phyloP scores from a whole-genome alignment of 352 stramenopile genomes.

The Phytophthora pluvialis region DNA sequence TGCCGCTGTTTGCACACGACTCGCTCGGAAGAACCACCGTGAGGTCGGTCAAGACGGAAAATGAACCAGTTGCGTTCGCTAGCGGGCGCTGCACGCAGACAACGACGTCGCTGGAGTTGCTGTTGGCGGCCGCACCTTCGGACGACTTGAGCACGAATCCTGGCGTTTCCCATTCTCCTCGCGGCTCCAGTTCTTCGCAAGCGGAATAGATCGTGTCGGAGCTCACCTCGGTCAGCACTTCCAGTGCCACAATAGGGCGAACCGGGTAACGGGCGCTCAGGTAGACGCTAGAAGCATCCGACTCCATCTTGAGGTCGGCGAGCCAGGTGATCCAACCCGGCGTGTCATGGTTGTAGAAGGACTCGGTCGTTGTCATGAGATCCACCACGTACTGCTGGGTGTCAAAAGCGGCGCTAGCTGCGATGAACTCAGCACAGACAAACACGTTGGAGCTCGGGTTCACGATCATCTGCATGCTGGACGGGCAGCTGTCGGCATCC shows the following conservation, averaged over 20 bases:
- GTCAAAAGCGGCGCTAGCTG: conserved; percentile 22
- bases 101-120: conserved; percentile 27
- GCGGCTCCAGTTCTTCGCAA: conserved; percentile 28
- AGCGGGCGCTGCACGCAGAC: conserved; percentile 37
- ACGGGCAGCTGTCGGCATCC: conserved; percentile 22
- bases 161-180: conserved; percentile 29
- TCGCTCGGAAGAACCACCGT: conserved; percentile 25
- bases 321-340: conserved; percentile 52
- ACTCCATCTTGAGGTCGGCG: conserved; percentile 30
- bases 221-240: conserved; percentile 38
- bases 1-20: conserved; percentile 17
- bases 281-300: conserved; percentile 32
- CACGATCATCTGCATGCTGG: conserved; percentile 30
- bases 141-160: conserved; percentile 33
- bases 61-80: conserved; percentile 19
- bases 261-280: conserved; percentile 45
- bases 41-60: conserved; percentile 33
- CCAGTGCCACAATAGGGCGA: conserved; percentile 38
- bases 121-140: conserved; percentile 17
- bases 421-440: conserved; percentile 39
- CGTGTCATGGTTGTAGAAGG: conserved; percentile 54
- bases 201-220: conserved; percentile 28
- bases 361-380: conserved; percentile 46
- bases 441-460: conserved; percentile 31
- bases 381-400: conserved; percentile 52